Evolutionary conservation across 805 yeast species (phyloP).

Genomic region (Suhomyces emberorum): DNA sequence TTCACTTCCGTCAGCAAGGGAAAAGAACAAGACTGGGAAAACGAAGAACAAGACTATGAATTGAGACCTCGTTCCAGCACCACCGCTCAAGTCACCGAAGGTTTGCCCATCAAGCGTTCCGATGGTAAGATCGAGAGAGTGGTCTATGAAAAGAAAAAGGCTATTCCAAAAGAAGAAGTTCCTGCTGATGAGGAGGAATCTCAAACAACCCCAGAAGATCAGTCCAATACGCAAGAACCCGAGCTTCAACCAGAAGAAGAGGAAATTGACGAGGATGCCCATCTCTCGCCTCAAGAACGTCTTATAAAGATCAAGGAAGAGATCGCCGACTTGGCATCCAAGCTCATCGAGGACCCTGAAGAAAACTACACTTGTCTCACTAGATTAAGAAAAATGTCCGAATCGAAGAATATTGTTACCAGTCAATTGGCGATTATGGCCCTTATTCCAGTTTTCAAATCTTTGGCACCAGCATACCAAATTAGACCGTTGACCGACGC

Average conservation of each 20-base stretch:
- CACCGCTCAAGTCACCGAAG: constrained; percentile 52
- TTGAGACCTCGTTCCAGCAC: constrained; percentile 57
- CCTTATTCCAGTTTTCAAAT: constrained; percentile 78
- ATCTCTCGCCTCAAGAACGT: constrained; percentile 49
- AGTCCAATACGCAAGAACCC: constrained; percentile 13
- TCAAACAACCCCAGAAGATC: constrained; percentile 10
- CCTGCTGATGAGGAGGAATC: constrained; percentile 16
- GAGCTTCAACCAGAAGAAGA: constrained; percentile 27
- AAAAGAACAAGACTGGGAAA: constrained; percentile 50
- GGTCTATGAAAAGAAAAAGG: constrained; percentile 31
- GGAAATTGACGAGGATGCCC: constrained; percentile 45
- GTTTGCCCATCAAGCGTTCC: constrained; percentile 71
- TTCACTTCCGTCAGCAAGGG: constrained; percentile 18
- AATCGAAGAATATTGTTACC: constrained; percentile 62
- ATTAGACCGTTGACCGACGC: constrained; percentile 79
- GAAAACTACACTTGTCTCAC: constrained; percentile 66
- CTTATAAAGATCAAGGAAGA: constrained; percentile 70
- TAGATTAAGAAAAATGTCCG: constrained; percentile 67
- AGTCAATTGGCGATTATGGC: constrained; percentile 73
- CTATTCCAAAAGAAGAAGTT: constrained; percentile 17
- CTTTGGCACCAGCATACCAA: constrained; percentile 82
- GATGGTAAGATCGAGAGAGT: constrained; percentile 77
- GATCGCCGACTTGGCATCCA: constrained; percentile 76
- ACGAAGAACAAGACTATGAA: constrained; percentile 80
- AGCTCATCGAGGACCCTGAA: constrained; percentile 83